Evolutionary conservation across 2,329 filamentous ascomycete species (phyloP), one percentile per base, ranked within the genome.

Genomic region (Neophaeococcomyces aloes): DNA sequence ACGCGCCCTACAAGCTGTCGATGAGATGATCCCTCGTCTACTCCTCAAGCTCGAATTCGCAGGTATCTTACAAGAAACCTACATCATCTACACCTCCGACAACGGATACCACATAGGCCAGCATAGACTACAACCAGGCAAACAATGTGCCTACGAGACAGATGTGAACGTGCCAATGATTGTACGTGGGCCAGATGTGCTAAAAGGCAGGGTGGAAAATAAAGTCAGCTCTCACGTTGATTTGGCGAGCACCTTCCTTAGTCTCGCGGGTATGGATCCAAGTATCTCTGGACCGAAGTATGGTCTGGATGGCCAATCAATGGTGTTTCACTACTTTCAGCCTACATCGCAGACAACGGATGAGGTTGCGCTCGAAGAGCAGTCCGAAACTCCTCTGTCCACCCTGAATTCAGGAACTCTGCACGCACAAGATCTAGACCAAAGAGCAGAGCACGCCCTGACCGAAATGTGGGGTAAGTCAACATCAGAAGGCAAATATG

Each of bases 191-290:
- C 77, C 78, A 0, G 72, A 74, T 0, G 60, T 81, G 2, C 59
- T 67, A 0, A 51, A 58, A 8, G 68, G 68, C 1, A 50, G 63
- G 6, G 61, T 59, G 0, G 60, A 64, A 2, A 59, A 71, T 17
- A 57, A 67, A 3, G 71, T 77, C 2, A 79, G 75, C 0, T 74
- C 76, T 0, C 79, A 83, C 48, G 78, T 78, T 2, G 79, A 82
- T 51, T 60, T 83, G 2, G 76, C 74, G 0, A 78, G 79, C 0
- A 82, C 78, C 0, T 57, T 81, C 7, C 64, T 81, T 29, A 59
- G 35, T n/a, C 42, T 53, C 2, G 45, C 47, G 2, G 46, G 44
- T 1, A 40, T 35, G 3, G 32, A 46, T 18, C 52, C 66, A 2
- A 63, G 69, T 0, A 52, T 61, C 0, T 3, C 10, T 15, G 29